Conservation (phyloP, 1,284 basidiomycete species). For the Microstroma glucosiphilum region DNA sequence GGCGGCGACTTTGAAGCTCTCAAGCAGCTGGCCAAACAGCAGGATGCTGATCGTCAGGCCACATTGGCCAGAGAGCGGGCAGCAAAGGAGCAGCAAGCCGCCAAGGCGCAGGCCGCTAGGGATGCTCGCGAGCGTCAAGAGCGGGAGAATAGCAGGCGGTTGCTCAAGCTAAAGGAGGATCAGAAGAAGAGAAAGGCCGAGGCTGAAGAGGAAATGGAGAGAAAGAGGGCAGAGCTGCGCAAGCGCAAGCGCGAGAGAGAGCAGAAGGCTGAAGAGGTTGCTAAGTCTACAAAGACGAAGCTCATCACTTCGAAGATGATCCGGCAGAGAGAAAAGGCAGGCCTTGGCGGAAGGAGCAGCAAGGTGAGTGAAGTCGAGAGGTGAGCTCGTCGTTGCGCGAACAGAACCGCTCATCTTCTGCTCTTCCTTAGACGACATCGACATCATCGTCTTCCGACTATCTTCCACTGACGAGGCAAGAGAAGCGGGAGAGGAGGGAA, state of each 20-base stretch:
- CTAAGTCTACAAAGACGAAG: constrained; percentile 1
- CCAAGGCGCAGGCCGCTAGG: background rate
- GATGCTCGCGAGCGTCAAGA: background rate
- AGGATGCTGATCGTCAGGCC: constrained; percentile 3
- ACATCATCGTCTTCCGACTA: background rate
- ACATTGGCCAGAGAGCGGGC: background rate
- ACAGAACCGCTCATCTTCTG: background rate
- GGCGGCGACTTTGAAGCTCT: constrained; percentile 2
- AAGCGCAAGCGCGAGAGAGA: background rate
- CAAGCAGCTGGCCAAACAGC: background rate
- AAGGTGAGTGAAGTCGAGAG: background rate
- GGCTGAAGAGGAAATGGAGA: background rate
- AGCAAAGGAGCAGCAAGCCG: background rate
- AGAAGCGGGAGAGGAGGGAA: constrained; percentile 7
- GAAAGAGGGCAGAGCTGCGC: background rate
- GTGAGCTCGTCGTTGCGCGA: background rate
- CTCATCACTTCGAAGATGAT: constrained; percentile 12
- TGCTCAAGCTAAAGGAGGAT: background rate
- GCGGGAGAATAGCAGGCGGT: background rate
- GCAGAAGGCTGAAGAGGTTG: background rate
- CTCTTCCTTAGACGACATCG: background rate
- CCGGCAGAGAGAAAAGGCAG: constrained; percentile 10
- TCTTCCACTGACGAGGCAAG: constrained; percentile 1
- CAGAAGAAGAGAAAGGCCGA: background rate
- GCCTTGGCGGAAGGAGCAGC: constrained; percentile 7